Percentiles rank a stretch among this genome's conserved stretches.
These are phyloP conservation scores for Aechmea fasciata DNA, from an alignment of 176 grass and related monocot species.

Conservation along the genomic window DNA sequence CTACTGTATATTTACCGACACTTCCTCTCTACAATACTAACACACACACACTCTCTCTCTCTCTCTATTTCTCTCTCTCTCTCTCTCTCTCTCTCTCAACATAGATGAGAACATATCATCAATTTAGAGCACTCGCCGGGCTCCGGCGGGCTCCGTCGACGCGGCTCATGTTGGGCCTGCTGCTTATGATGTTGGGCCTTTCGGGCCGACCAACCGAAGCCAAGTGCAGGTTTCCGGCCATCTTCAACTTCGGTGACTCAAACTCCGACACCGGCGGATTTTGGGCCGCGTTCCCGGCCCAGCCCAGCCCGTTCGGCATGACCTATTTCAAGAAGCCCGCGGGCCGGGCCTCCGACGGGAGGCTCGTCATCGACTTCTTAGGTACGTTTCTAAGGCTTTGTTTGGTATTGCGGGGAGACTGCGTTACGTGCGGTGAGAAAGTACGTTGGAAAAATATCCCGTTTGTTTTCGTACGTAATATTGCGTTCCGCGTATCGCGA, in stretches of 20 bases:
- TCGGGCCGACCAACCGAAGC: neutral
- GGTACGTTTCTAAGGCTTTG: too few species aligned
- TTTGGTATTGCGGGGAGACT: too few species aligned
- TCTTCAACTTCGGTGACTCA: constrained; percentile 58
- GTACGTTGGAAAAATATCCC: too few species aligned
- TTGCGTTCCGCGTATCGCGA: too few species aligned
- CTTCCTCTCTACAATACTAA: neutral
- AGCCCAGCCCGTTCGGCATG: constrained; percentile 50
- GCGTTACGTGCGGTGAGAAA: too few species aligned
- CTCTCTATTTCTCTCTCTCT: neutral
- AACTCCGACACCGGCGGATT: constrained; percentile 63
- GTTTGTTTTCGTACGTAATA: too few species aligned
- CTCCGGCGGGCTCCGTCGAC: neutral
- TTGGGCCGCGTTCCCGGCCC: constrained; percentile 64
- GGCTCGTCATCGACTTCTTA: constrained; percentile 72
- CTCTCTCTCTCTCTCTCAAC: neutral
- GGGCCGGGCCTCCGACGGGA: constrained; percentile 63
- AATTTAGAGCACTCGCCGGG: neutral
- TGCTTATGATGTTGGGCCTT: constrained; percentile 7
- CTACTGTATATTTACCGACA: neutral
- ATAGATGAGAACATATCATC: neutral
- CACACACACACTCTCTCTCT: too few species aligned
- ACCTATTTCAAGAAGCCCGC: constrained; percentile 47
- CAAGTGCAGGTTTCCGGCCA: constrained; percentile 40
- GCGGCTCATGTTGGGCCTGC: neutral